Conservation (phyloP, 495 filamentous ascomycete species). For the Ramalina intermedia region DNA sequence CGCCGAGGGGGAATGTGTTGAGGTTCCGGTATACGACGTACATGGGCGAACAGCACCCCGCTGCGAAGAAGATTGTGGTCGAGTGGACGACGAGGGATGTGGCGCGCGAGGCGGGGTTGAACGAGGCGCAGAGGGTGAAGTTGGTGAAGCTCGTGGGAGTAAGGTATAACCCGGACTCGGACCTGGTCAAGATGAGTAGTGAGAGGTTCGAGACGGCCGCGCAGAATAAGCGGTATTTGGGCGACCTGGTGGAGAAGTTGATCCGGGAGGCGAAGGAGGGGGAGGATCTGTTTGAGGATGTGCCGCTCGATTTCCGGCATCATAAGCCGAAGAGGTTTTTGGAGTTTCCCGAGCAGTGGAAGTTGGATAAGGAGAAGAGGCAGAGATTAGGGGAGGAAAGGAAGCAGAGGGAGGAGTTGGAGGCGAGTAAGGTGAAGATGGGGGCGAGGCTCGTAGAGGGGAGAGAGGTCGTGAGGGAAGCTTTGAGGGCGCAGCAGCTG, state of each 20-base stretch:
- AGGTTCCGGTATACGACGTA: slow-evolving; percentile 97
- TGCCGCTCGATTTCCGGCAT: slow-evolving; percentile 84
- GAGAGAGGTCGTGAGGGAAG: slow-evolving; percentile 32
- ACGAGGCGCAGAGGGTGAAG: slow-evolving; percentile 54
- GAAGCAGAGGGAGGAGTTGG: slow-evolving; percentile 29
- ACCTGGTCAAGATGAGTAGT: slow-evolving; percentile 77
- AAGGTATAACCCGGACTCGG: slow-evolving; percentile 81
- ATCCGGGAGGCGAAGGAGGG: slow-evolving; percentile 63
- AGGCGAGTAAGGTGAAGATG: slow-evolving; percentile 29
- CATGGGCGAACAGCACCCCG: slow-evolving; percentile 86
- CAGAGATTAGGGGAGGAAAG: slow-evolving; percentile 46
- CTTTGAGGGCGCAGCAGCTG: slow-evolving; percentile 25
- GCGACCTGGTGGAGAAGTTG: slow-evolving; percentile 58
- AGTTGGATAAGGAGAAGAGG: slow-evolving; percentile 54
- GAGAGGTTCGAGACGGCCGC: slow-evolving; percentile 76
- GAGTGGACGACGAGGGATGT: slow-evolving; percentile 67
- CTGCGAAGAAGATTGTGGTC: slow-evolving; percentile 82
- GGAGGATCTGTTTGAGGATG: slow-evolving; percentile 69
- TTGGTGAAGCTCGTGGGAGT: slow-evolving; percentile 74
- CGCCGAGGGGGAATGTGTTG: slow-evolving; percentile 48
- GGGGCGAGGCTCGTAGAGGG: slow-evolving; percentile 42
- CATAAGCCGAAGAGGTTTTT: slow-evolving; percentile 53
- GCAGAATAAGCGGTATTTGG: slow-evolving; percentile 92
- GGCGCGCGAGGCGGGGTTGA: slow-evolving; percentile 36
- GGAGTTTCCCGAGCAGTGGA: slow-evolving; percentile 71